These are phyloP conservation scores for Beauveria medogensis DNA, from an alignment of 2,329 filamentous ascomycete species.

Conservation along the genomic window DNA sequence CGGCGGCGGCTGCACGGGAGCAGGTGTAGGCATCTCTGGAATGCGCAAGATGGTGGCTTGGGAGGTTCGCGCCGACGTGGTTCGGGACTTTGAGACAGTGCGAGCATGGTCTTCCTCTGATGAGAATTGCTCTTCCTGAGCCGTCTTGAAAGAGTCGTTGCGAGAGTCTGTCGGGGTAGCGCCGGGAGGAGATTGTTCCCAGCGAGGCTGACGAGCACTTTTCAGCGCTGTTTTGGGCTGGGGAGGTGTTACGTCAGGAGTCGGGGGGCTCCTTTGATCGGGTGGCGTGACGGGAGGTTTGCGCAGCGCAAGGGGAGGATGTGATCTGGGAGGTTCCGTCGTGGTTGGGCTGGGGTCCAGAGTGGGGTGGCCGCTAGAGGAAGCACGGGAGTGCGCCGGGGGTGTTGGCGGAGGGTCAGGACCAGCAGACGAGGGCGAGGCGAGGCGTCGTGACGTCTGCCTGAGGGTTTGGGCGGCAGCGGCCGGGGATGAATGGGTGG, in stretches of 20 bases:
- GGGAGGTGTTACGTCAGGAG: conserved; percentile 68
- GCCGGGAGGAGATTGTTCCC: conserved; percentile 43
- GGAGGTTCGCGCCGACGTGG: conserved; percentile 34
- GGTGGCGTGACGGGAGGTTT: conserved; percentile 51
- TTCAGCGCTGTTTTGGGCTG: conserved; percentile 37
- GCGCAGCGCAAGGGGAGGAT: conserved; percentile 25
- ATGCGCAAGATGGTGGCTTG: conserved; percentile 35
- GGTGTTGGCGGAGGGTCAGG: conserved; percentile 55
- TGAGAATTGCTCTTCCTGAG: conserved; percentile 54
- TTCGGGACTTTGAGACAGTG: conserved; percentile 32
- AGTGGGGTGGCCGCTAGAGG: conserved; percentile 42
- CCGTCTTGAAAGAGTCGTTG: conserved; percentile 65
- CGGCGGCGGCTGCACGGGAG: conserved; percentile 35
- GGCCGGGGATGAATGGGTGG: conserved; percentile 23
- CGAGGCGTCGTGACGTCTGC: conserved; percentile 34
- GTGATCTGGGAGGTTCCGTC: conserved; percentile 31
- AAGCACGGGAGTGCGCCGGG: conserved; percentile 50
- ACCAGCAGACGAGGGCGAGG: conserved; percentile 23
- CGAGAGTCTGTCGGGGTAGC: conserved; percentile 52
- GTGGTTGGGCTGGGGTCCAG: conserved; percentile 33
- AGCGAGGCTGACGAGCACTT: conserved; percentile 36
- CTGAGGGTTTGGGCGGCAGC: conserved; percentile 32
- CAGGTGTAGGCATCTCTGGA: conserved; percentile 21
- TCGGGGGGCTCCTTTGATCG: conserved; percentile 60
- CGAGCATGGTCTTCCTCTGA: conserved; percentile 51